Evolutionary conservation across 805 yeast species (phyloP).

Genomic region (Debaryomyces hansenii): DNA sequence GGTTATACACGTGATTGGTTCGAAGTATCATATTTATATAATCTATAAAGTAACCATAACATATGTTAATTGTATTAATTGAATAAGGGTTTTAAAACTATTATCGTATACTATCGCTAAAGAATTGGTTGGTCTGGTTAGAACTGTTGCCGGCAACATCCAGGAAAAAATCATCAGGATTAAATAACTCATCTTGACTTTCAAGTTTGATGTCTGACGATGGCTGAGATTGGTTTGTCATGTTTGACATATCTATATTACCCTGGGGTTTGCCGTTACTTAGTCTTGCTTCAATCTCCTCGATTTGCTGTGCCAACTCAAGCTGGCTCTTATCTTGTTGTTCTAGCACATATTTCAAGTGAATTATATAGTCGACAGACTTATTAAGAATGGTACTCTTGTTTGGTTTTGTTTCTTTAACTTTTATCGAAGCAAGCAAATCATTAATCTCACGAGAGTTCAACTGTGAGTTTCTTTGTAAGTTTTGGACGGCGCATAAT

Average conservation of each 20-base stretch:
- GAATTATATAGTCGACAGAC: slow-evolving; percentile 77
- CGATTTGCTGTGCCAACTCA: slow-evolving; percentile 32
- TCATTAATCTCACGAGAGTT: slow-evolving; percentile 36
- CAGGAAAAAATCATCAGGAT: slow-evolving; percentile 28
- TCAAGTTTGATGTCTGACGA: slow-evolving; percentile 4
- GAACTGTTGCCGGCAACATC: slow-evolving; percentile 14
- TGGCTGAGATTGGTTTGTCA: background rate
- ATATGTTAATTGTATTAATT: background rate
- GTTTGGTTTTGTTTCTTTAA: slow-evolving; percentile 74
- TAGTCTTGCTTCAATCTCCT: slow-evolving; percentile 11
- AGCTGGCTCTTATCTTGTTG: slow-evolving; percentile 52
- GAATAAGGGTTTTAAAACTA: background rate
- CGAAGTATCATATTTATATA: background rate
- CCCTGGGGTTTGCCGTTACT: background rate
- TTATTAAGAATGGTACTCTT: slow-evolving; percentile 75
- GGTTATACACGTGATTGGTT: background rate
- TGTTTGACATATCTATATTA: background rate
- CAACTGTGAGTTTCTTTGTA: slow-evolving; percentile 30
- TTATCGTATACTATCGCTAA: background rate
- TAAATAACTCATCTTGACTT: slow-evolving; percentile 14
- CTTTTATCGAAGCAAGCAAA: slow-evolving; percentile 38
- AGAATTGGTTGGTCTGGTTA: background rate
- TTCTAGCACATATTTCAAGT: slow-evolving; percentile 59
- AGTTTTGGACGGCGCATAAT: slow-evolving; percentile 42
- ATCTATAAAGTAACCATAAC: background rate